Base-by-base conservation (phyloP, 2,329 filamentous ascomycete genomes). In the Penicillium sp. region DNA sequence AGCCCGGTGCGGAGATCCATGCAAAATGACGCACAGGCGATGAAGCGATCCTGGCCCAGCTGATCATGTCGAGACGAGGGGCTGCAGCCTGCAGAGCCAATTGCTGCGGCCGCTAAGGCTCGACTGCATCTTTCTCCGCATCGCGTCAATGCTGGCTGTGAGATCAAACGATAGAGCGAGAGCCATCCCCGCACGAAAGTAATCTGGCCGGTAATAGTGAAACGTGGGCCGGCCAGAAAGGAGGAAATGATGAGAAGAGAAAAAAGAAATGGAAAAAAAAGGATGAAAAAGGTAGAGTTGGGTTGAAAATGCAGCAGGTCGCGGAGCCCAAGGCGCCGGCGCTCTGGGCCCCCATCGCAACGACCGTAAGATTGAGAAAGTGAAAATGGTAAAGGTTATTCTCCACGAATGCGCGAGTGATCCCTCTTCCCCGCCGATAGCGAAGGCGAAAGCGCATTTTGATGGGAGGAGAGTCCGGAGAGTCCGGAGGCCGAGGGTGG, bases 271-370 rank as follows among this genome's bases (percentile, higher is more conserved):
- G 43, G 45, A 50, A 48, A 46, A 46, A 46, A 45, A 43, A 30
- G 47, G 40, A 41, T 50, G 18, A 49, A 50, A 51, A 49, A 51
- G 48, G 49, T 45, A 46, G 37, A 52, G 37, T 42, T 47, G 46
- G 52, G 58, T 54, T 58, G 58, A 52, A 55, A 43, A 58, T 51
- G 59, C 58, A 55, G 51, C 21, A 17, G 32, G 42, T 24, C 33
- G 46, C 30, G 37, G 30, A 20, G n/a, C 17, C 21, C 9, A 23
- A 47, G 46, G 60, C 58, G 60, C 60, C 60, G 34, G 60, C 60
- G 58, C 58, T 42, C 24, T 40, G 18, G 42, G 46, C 43, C 39
- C 52, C 46, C 45, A 20, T 29, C 23, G 46, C 46, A 44, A 47
- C 17, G 49, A 49, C 26, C 27, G 40, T 47, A 39, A 50, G 37